A percentile compares a stretch with the other conserved stretches of the same genome.
Evolutionary conservation across 2,329 filamentous ascomycete genomes (phyloP).

Genomic region (Pseudocercospora ulei): DNA sequence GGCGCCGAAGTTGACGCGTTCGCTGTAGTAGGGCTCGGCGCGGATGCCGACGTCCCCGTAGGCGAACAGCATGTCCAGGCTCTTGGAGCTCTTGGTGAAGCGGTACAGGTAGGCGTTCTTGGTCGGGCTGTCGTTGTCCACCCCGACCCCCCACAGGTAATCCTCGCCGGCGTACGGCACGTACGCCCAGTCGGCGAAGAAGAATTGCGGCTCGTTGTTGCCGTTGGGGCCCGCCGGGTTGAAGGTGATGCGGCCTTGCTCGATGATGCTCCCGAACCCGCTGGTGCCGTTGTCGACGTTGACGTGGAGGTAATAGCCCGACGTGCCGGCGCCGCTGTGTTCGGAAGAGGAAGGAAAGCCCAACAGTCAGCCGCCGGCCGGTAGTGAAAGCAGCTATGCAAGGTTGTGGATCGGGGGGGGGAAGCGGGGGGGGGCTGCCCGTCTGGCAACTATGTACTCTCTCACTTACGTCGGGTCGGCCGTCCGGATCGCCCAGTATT

Average conservation of each 20-base stretch:
- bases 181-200: constrained; percentile 14
- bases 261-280: constrained; percentile 8
- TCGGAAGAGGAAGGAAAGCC: no score
- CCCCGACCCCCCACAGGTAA: constrained; percentile 9
- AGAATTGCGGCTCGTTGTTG: neutral
- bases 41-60: constrained; percentile 3
- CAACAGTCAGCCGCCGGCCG: no score
- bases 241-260: neutral
- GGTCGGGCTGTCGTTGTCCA: constrained; percentile 1
- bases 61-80: neutral
- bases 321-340: neutral
- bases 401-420: no score
- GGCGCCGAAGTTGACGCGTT: constrained; percentile 7
- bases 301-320: constrained; percentile 3
- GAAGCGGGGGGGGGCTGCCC: no score
- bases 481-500: constrained; percentile 8
- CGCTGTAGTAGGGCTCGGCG: neutral
- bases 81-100: neutral
- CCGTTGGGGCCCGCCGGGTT: neutral
- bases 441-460: no score
- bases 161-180: constrained; percentile 5
- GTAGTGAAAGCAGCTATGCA: no score
- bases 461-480: no score
- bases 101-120: constrained; percentile 5
- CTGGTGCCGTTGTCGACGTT: constrained; percentile 3